Percentiles rank a stretch among this genome's conserved stretches.
These are phyloP conservation scores for Domatiomyces catenatus DNA, from an alignment of 2,329 filamentous ascomycete genomes.

Conservation along the genomic window DNA sequence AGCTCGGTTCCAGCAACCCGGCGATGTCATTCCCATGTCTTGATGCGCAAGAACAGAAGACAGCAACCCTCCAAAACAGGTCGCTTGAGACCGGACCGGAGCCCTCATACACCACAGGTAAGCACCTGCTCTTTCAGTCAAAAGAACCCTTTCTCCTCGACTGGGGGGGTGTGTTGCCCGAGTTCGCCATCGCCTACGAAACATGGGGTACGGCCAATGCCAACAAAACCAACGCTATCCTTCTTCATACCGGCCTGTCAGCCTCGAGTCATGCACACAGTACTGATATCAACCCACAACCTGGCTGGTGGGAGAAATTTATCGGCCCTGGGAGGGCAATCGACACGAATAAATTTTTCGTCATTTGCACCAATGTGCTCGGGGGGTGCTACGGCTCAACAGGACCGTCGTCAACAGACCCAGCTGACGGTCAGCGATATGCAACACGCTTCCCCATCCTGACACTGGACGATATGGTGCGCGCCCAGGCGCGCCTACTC, in stretches of 20 bases:
- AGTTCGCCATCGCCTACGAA: slow-evolving; percentile 85
- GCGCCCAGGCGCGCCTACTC: slow-evolving; percentile 80
- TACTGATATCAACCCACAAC: slow-evolving; percentile 68
- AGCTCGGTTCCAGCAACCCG: slow-evolving; percentile 49
- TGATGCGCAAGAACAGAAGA: slow-evolving; percentile 64
- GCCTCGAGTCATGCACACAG: slow-evolving; percentile 96
- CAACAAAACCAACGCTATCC: slow-evolving; percentile 72
- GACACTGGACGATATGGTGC: slow-evolving; percentile 94
- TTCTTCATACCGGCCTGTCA: slow-evolving; percentile 84
- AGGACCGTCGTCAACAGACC: slow-evolving; percentile 75
- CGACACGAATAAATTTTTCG: slow-evolving; percentile 79
- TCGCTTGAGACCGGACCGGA: slow-evolving; percentile 68
- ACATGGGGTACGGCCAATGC: slow-evolving; percentile 73
- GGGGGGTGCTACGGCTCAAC: slow-evolving; percentile 94
- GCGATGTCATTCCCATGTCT: slow-evolving; percentile 83
- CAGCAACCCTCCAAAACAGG: slow-evolving; percentile 47
- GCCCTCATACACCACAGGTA: slow-evolving; percentile 81
- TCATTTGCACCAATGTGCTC: slow-evolving; percentile 93
- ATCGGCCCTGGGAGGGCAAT: slow-evolving; percentile 75
- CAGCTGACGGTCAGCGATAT: slow-evolving; percentile 73
- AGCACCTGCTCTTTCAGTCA: slow-evolving; percentile 64
- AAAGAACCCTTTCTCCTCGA: slow-evolving; percentile 64
- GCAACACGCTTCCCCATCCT: slow-evolving; percentile 90
- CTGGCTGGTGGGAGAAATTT: slow-evolving; percentile 98
- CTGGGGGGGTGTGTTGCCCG: slow-evolving; percentile 82